Percentiles rank a stretch among this genome's conserved stretches.
These are phyloP conservation scores for Dinochytrium kinnereticum DNA, from an alignment of 371 early-diverging fungal species.

Conservation along the genomic window DNA sequence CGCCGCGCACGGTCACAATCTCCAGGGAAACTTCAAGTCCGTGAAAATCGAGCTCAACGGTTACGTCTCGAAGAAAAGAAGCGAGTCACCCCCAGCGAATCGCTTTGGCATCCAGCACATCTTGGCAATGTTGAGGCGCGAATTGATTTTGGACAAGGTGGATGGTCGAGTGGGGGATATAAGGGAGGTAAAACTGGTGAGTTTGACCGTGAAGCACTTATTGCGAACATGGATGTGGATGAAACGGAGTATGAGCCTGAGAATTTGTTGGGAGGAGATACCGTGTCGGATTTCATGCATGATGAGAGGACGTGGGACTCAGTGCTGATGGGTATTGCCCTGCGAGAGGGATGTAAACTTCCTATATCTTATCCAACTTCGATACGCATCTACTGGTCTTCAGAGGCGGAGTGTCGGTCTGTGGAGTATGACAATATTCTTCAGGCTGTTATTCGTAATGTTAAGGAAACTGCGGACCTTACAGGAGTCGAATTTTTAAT, in stretches of 20 bases:
- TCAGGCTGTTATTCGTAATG: not conserved
- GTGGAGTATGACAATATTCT: constrained; percentile 21
- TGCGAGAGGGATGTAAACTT: constrained; percentile 23
- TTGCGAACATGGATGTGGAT: constrained; percentile 12
- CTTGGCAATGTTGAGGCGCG: constrained; percentile 30
- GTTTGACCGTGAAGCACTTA: constrained; percentile 18
- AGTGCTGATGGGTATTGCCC: constrained; percentile 22
- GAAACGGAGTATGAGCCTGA: constrained; percentile 29
- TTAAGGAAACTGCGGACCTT: constrained; percentile 12
- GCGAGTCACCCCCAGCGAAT: constrained; percentile 1
- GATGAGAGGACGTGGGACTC: constrained; percentile 22
- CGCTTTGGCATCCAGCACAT: constrained; percentile 20
- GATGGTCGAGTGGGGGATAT: not conserved
- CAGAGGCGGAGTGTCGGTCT: constrained; percentile 8
- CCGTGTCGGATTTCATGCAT: constrained; percentile 13
- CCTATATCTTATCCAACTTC: constrained; percentile 23
- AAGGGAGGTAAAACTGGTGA: constrained; percentile 12
- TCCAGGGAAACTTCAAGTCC: constrained; percentile 6
- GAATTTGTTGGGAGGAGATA: not conserved
- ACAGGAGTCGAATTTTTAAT: constrained; percentile 26
- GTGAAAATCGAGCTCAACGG: constrained; percentile 28
- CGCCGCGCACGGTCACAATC: not conserved
- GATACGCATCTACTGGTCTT: constrained; percentile 21
- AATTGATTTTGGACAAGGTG: constrained; percentile 31
- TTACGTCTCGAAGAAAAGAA: constrained; percentile 26